Base-by-base conservation (phyloP, 306 rosid species). In the Calophaca sinica region DNA sequence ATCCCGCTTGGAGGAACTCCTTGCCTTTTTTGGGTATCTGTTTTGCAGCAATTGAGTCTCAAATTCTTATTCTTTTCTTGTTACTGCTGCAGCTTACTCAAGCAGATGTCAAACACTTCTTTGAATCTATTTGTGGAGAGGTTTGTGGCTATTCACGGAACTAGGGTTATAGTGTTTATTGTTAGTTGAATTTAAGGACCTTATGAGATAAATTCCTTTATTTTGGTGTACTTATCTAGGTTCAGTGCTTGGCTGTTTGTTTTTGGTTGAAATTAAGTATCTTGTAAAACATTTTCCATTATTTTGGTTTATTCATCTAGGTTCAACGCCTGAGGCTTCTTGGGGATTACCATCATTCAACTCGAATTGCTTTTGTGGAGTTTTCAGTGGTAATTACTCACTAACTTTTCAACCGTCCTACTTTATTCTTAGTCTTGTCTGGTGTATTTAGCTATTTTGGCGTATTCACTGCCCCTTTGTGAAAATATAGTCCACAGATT, bases 91-190 rank as follows among this genome's bases (percentile, higher is more conserved):
- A 94, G 99, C 89, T 94, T 76, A 90, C 99, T 80, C 97, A 92
- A 81, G 96, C 92, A 10, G 96, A 92, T 72, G 96, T 94, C 65
- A 94, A 92, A 64, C 84, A 82, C 51, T 94, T 94, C 84, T 94
- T 94, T 62, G 97, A 94, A 75, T 82, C 96, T 80, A 81, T 94
- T 48, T 94, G 99, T 81, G 99, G 99, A 81, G 99, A 94, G 99
- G 99, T 94, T 68, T 79, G 93, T 73, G 12, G 54, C 51, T 31
- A 62, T 76, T 76, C 72, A 29, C 33, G 29, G 66, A 42, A 70
- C 73, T 28, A 36, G 51, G 46, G 54, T 57, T 54, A 20, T 52
- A 64, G 28, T 58, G 72, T 26, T 81, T 63, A 29, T 44, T 51
- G 35, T 61, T 76, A 52, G 70, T 74, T 69, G 41, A 55, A 33